A percentile compares a stretch with the other conserved stretches of the same genome.
These are phyloP conservation scores for Scalesia atractyloides DNA, from an alignment of 129 eudicot species.

Conservation along the genomic window DNA sequence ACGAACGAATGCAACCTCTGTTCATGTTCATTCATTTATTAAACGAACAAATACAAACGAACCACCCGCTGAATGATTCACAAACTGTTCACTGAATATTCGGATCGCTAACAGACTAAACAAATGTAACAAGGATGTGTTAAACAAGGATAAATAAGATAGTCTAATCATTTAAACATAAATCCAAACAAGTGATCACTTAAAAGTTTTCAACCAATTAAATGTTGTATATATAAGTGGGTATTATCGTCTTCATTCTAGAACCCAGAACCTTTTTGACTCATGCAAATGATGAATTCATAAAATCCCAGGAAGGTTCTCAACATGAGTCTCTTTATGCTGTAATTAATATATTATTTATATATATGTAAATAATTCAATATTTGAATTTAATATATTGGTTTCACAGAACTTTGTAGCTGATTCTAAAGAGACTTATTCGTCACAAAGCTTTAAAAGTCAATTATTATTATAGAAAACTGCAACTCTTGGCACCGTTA, in stretches of 20 bases:
- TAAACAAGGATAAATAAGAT: too few species aligned
- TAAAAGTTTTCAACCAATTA: too few species aligned
- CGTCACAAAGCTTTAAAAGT: not conserved
- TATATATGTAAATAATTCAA: not conserved
- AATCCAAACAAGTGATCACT: too few species aligned
- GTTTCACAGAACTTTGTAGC: constrained; percentile 28
- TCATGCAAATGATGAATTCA: constrained; percentile 13
- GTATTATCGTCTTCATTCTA: not conserved
- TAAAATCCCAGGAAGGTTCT: constrained; percentile 10
- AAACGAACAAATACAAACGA: too few species aligned
- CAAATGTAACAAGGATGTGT: too few species aligned
- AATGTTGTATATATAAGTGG: too few species aligned
- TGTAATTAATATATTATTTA: constrained; percentile 4
- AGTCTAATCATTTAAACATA: too few species aligned
- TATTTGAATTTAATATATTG: not conserved
- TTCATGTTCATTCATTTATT: too few species aligned
- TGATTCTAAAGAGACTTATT: constrained; percentile 15
- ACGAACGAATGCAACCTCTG: too few species aligned
- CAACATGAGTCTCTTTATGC: not conserved
- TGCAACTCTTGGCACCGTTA: not conserved
- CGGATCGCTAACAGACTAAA: too few species aligned
- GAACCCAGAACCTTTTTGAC: constrained; percentile 7
- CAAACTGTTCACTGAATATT: too few species aligned
- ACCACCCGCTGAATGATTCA: too few species aligned
- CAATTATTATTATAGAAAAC: not conserved